Evolutionary conservation across 164 flowering plant genomes (phyloP), one percentile per base, ranked within the genome.

Genomic region (Macadamia integrifolia): DNA sequence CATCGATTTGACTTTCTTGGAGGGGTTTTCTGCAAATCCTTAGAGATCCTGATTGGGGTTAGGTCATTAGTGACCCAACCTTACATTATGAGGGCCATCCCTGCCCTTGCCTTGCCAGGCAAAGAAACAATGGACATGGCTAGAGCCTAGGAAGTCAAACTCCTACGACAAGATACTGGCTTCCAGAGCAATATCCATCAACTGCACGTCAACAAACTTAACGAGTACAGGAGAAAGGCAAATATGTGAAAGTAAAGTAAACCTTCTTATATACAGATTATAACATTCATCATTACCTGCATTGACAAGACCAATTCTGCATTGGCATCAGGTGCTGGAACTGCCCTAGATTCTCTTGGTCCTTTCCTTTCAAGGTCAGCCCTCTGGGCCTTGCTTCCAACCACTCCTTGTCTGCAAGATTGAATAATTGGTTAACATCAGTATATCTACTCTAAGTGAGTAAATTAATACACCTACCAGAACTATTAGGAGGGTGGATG

Each of bases 241-340:
- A 53, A 6, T 4, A 17, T 53, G 32, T 31, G 44, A 60, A 1
- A 3, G 3, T 1, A 60, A 1, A 3, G 3, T 1, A 17, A 57
- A 66, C 50, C 31, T 57, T 1, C 35, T 1, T 15, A 1, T 18
- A 23, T 35, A 35, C 40, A 42, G 8, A 44, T 61, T 69, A 56
- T 42, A 40, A 15, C 32, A 18, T 30, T 56, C 6, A 23, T 30
- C 18, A 30, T 71, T 71, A 92, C 99, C 97, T 94, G 97, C 88
- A 94, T 82, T 56, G 99, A 92, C 60, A 70, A 40, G 43, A 75
- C 82, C 60, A 94, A 69, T 67, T 94, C 99, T 40, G 99, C 99
- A 84, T 94, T 94, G 48, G 99, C 97, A 78, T 89, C 92, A 67
- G 99, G 97, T 31, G 97, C 97, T 30, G 97, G 97, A 59, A 87